A percentile compares a stretch with the other conserved stretches of the same genome.
Conservation (phyloP, 164 flowering plant genomes). For the Cinnamomum micranthum region DNA sequence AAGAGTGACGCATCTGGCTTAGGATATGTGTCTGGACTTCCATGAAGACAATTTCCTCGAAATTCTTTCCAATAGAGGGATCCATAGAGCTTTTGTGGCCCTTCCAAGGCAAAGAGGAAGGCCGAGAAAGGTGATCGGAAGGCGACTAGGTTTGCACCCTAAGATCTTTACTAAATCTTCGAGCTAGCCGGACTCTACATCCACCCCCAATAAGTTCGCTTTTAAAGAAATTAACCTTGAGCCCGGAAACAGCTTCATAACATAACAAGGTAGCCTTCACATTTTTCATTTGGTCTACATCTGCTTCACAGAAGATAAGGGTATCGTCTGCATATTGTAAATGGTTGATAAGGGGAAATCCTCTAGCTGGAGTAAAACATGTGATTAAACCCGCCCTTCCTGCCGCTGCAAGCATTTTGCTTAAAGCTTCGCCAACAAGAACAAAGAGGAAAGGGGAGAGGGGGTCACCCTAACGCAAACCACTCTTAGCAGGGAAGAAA, state of each 20-base stretch:
- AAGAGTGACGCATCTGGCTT: background rate
- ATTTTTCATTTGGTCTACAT: too few relatives aligned
- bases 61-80: background rate
- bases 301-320: too few relatives aligned
- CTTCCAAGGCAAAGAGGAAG: background rate
- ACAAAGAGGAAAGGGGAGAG: too few relatives aligned
- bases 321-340: too few relatives aligned
- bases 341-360: background rate
- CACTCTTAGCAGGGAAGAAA: background rate
- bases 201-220: background rate
- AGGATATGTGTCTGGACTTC: background rate
- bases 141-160: background rate
- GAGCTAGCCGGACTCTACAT: background rate
- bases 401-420: too few relatives aligned
- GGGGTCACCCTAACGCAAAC: too few relatives aligned
- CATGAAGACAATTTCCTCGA: background rate
- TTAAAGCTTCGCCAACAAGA: too few relatives aligned
- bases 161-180: background rate
- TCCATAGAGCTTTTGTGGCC: background rate
- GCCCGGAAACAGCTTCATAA: background rate
- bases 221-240: background rate
- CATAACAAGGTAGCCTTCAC: background rate
- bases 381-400: too few relatives aligned
- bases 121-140: background rate
- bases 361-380: background rate